Evolutionary conservation across 805 yeast species (phyloP), one percentile per base, ranked within the genome.

Genomic region (Candida sanyiensis): DNA sequence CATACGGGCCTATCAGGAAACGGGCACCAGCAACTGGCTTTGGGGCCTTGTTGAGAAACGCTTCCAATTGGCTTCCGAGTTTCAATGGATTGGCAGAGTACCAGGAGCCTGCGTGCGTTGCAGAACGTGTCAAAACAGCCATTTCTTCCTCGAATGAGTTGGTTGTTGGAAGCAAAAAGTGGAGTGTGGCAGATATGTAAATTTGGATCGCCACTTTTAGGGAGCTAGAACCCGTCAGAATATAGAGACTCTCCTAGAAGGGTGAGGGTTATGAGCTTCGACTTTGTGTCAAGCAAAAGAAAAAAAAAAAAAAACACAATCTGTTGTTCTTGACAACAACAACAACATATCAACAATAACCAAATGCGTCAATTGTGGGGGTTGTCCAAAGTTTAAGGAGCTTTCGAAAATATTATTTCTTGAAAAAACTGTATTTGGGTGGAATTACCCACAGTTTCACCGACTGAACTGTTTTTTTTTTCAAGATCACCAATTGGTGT

Each of bases 21-120:
- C 80, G 61, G 24, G 77, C 75, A 4, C 67, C 71, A 5, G 52
- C 51, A 3, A 62, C 54, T 2, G 55, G 24, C 3, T 44, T 36
- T 10, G 64, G 62, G 3, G 72, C 72, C 9, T 46, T 47, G 6
- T 51, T 51, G 32, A 84, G 59, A 49, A 65, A 75, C 1, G 54
- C 52, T 10, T 70, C 69, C 13, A 90, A 41, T 46, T 84, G 84
- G 7, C 54, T 42, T 3, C 64, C 56, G 11, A 90, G 66, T 16
- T 53, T 56, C 2, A 51, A 30, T 0, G 68, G 48, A 33, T 69
- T 67, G 11, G 66, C 66, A 2, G 77, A 50, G 58, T 93, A 90
- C 98, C 98, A 90, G 2, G 88, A 60, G 2, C 97, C 97, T 3
- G 96, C 81, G 58, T 90, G 97, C 2, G 94, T 72, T 0, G 57